These are phyloP conservation scores for Kwoniella sp. DNA, from an alignment of 768 basidiomycete species.

Conservation along the genomic window DNA sequence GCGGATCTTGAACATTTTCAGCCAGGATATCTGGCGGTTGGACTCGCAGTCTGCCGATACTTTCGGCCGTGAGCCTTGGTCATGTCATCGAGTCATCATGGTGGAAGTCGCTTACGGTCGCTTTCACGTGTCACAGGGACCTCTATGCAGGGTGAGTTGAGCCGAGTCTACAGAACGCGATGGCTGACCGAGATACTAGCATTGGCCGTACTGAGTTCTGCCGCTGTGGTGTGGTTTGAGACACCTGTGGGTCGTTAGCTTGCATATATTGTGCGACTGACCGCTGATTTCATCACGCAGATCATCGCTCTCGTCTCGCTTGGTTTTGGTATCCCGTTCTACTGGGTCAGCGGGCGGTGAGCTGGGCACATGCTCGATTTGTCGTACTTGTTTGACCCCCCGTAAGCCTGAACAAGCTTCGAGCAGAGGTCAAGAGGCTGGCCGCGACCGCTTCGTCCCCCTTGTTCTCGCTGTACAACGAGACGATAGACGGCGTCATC, in stretches of 20 bases:
- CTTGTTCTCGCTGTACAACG: slow-evolving; percentile 37
- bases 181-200: neutral
- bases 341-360: slow-evolving; percentile 26
- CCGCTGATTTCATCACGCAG: neutral
- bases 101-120: neutral
- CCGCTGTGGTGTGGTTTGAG: slow-evolving; percentile 13
- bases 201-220: slow-evolving; percentile 7
- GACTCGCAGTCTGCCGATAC: slow-evolving; percentile 38
- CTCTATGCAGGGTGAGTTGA: slow-evolving; percentile 10
- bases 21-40: slow-evolving; percentile 34
- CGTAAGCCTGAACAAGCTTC: slow-evolving; percentile 29
- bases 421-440: slow-evolving; percentile 38
- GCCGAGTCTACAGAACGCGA: neutral
- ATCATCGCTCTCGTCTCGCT: slow-evolving; percentile 18
- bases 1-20: slow-evolving; percentile 43
- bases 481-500: slow-evolving; percentile 36
- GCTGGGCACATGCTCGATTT: neutral
- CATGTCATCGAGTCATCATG: neutral
- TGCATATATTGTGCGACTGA: neutral
- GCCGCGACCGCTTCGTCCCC: slow-evolving; percentile 26
- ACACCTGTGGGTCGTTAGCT: slow-evolving; percentile 12
- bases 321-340: slow-evolving; percentile 25
- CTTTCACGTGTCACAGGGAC: neutral
- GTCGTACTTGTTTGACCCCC: too few relatives aligned
- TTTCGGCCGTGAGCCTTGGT: slow-evolving; percentile 29